Base-by-base conservation (phyloP, 2,329 filamentous ascomycete species). In the Fusarium papillatum region DNA sequence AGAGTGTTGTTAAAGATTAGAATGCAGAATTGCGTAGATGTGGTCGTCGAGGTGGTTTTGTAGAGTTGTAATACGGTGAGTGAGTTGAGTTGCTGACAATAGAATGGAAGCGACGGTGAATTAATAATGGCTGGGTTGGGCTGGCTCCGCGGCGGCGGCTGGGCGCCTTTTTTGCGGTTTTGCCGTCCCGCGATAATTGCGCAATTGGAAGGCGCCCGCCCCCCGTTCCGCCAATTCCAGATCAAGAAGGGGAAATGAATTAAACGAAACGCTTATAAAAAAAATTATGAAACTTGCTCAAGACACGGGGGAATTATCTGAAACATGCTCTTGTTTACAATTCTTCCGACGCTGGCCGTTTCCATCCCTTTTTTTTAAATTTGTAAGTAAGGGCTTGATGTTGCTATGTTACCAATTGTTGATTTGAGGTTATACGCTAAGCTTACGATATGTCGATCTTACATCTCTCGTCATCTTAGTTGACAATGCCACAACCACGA, bases 241-340 rank as follows among this genome's bases (percentile, higher is more conserved):
- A 48, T 29, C 34, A 22, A 43, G 70, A 68, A 57, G 36, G 55
- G 36, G 55, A 57, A 55, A 66, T 39, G 46, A 57, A 26, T 17
- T 48, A 16, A 8, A 66, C 29, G 29, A 31, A 17, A 19, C 24
- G 17, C 24, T 53, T n/a, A 16, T 24, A 29, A 69, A 46, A 19
- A 38, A 38, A 50, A n/a, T 48, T 31, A 24, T 79, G 77, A 79
- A 79, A 79, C 77, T 38, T 79, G 75, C 77, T 79, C 77, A 79
- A 74, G 46, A 68, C 75, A 73, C 70, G 68, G 70, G 71, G 72
- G 73, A 77, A 78, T 63, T 67, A 71, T 69, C 65, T 77, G 76
- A 69, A 73, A 77, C 76, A 19, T 48, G 50, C 38, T 63, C 68
- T 36, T 24, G 46, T 39, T 55, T 55, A 13, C 29, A 63, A 68